Conservation (phyloP, 2,329 filamentous ascomycete genomes). For the Bretziella fagacearum region DNA sequence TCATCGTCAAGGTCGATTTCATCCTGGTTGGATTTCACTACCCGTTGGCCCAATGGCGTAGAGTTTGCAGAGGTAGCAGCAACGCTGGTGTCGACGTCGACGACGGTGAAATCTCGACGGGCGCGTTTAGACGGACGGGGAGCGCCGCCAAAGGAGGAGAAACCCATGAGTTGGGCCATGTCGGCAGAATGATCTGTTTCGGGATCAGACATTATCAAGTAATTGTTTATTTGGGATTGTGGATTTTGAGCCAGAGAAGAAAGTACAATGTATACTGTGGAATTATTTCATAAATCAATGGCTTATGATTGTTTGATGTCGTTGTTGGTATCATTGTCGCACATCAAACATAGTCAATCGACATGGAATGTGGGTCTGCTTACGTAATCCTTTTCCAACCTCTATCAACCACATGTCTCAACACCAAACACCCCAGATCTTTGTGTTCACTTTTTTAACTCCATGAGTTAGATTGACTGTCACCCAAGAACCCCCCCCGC, state of each 20-base stretch:
- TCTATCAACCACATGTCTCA: neutral
- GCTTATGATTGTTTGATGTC: neutral
- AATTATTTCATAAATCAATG: too few species aligned
- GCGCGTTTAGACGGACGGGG: slow-evolving; percentile 49
- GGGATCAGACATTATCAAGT: neutral
- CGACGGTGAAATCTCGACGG: slow-evolving; percentile 9
- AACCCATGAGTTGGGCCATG: slow-evolving; percentile 55
- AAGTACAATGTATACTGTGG: too few species aligned
- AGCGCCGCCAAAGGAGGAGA: slow-evolving; percentile 47
- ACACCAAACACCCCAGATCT: neutral
- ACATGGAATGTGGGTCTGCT: slow-evolving; percentile 12
- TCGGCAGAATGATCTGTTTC: slow-evolving; percentile 29
- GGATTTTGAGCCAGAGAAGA: too few species aligned
- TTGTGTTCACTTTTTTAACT: too few species aligned
- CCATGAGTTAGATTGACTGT: neutral
- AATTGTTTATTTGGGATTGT: too few species aligned
- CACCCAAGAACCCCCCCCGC: neutral
- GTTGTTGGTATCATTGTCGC: neutral
- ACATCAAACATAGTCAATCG: neutral
- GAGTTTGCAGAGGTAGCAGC: neutral
- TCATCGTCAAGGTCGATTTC: slow-evolving; percentile 2
- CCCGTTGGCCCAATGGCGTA: neutral
- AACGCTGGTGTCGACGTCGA: slow-evolving; percentile 21
- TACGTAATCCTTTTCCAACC: slow-evolving; percentile 11
- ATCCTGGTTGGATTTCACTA: neutral